Conservation (phyloP, 208 protist genomes). For the Angomonas deanei region DNA sequence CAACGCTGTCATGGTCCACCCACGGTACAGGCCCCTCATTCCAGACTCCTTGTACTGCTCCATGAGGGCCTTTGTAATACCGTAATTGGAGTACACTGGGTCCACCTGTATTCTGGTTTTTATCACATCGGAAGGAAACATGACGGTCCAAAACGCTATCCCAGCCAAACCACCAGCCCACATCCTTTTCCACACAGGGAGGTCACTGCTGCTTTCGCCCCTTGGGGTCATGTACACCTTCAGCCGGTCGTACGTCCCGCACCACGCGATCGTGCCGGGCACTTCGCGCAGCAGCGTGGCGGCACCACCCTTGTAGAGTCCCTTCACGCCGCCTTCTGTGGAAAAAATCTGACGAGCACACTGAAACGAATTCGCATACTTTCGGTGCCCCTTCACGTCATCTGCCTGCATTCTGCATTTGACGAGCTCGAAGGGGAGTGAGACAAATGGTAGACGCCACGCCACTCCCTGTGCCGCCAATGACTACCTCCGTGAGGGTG, state of each 20-base stretch:
- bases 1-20: slow-evolving; percentile 62
- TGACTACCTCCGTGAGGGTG: slow-evolving; percentile 21
- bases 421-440: slow-evolving; percentile 79
- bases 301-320: slow-evolving; percentile 61
- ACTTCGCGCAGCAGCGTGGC: slow-evolving; percentile 78
- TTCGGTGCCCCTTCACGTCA: slow-evolving; percentile 19
- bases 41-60: slow-evolving; percentile 55
- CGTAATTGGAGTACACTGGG: slow-evolving; percentile 14
- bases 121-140: slow-evolving; percentile 84
- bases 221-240: slow-evolving; percentile 47
- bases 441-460: slow-evolving; percentile 58
- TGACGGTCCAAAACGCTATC: slow-evolving; percentile 75
- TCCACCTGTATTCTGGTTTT: slow-evolving; percentile 87
- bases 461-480: slow-evolving; percentile 59
- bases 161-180: slow-evolving; percentile 72
- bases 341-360: slow-evolving; percentile 38
- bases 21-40: slow-evolving; percentile 58
- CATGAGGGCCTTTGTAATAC: slow-evolving; percentile 26
- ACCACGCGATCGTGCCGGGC: slow-evolving; percentile 77
- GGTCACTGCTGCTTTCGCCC: slow-evolving; percentile 20
- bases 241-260: slow-evolving; percentile 71
- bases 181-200: slow-evolving; percentile 52
- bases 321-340: slow-evolving; percentile 22
- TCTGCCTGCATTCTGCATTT: slow-evolving; percentile 84
- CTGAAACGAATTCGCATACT: slow-evolving; percentile 42